Evolutionary conservation across 306 rosid species (phyloP), one percentile per base, ranked within the genome.

Genomic region (Cyamopsis tetragonoloba): DNA sequence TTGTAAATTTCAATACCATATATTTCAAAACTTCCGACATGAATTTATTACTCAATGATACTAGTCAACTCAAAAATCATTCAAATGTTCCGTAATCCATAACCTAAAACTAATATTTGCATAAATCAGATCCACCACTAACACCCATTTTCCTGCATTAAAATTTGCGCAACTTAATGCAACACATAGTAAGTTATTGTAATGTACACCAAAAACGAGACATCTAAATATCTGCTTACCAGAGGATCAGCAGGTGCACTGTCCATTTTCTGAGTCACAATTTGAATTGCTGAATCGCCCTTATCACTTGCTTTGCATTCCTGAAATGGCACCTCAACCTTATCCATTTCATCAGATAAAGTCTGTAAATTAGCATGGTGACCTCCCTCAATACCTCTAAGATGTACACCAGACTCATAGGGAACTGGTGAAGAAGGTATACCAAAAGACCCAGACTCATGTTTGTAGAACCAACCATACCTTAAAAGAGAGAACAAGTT

Each of bases 381-480:
- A 26, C 66, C 76, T 77, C 59, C 68, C 70, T 42, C 77, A 39
- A 34, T 34, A 15, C 54, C 73, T 59, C 79, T 73, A 42, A 69
- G 68, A 47, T 59, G 74, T 14, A 58, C 75, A 59, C 58, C 62
- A 46, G 49, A 68, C 31, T 49, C 53, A 32, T 8, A 6, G 38
- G 83, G 70, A 74, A 55, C 44, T n/a, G 80, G 57, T 24, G 71
- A 44, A 14, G 76, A 63, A 66, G 72, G 77, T 69, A 73, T 73
- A 48, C 56, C 67, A 19, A 37, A 37, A 35, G 69, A 12, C 48
- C 63, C 39, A 37, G 68, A 68, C 28, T 81, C 82, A 11, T 64
- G 47, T 51, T 11, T 57, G 55, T 65, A 72, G 74, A 85, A 81
- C 97, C 98, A 93, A 49, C 96, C 98, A 73, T 88, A 93, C 91